phyloP scores from a whole-genome alignment of 1,284 basidiomycete species.

The Pseudozyma tsukubaensis region DNA sequence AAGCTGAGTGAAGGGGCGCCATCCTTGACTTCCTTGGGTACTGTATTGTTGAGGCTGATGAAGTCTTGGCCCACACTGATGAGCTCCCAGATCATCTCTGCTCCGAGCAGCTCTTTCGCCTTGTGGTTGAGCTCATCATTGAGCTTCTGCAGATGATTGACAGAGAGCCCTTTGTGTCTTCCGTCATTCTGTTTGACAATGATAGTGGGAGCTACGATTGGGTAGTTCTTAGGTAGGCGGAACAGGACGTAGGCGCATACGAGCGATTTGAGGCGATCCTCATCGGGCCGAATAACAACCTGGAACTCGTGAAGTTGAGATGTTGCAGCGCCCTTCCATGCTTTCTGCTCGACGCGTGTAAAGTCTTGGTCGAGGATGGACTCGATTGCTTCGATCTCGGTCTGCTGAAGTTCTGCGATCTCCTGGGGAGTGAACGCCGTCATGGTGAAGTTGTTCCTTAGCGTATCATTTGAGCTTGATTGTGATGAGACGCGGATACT shows the following conservation, averaged over 20 bases:
- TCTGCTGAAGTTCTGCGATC: slow-evolving; percentile 57
- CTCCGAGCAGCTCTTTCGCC: slow-evolving; percentile 59
- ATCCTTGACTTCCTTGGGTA: slow-evolving; percentile 36
- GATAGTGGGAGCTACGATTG: slow-evolving; percentile 52
- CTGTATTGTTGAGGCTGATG: slow-evolving; percentile 55
- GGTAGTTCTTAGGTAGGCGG: slow-evolving; percentile 62
- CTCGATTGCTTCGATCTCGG: slow-evolving; percentile 61
- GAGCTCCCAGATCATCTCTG: slow-evolving; percentile 69
- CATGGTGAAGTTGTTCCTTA: slow-evolving; percentile 15
- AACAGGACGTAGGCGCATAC: slow-evolving; percentile 53
- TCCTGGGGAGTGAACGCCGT: slow-evolving; percentile 43
- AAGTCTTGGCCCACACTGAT: slow-evolving; percentile 61
- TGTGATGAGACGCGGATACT: slow-evolving; percentile 11
- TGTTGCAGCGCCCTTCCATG: slow-evolving; percentile 48
- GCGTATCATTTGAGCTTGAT: slow-evolving; percentile 15
- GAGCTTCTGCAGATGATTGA: slow-evolving; percentile 41
- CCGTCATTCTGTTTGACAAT: slow-evolving; percentile 47
- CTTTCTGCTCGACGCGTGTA: slow-evolving; percentile 40
- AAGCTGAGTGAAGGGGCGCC: slow-evolving; percentile 54
- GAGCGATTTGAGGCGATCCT: slow-evolving; percentile 55
- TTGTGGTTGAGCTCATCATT: slow-evolving; percentile 45
- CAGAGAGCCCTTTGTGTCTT: slow-evolving; percentile 47
- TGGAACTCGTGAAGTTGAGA: slow-evolving; percentile 56
- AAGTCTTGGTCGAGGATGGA: slow-evolving; percentile 64
- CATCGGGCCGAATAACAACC: slow-evolving; percentile 56